These are phyloP conservation scores for Xylariaceae sp. DNA, from an alignment of 2,329 filamentous ascomycete species.

Conservation along the genomic window DNA sequence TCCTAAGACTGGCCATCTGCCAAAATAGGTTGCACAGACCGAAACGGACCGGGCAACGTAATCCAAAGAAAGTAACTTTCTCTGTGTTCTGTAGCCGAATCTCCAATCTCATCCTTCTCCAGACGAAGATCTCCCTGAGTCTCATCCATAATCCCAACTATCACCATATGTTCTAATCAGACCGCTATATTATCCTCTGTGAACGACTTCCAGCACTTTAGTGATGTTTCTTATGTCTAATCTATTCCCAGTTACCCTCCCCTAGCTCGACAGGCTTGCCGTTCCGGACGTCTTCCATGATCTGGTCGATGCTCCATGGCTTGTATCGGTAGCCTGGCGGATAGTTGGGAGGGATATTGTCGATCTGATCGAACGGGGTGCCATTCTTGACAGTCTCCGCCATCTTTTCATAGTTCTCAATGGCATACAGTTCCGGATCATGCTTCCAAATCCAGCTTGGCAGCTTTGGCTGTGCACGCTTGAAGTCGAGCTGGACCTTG, in stretches of 20 bases:
- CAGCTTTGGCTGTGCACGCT: conserved; percentile 33
- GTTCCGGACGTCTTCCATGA: conserved; percentile 35
- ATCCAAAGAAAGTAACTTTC: too few species aligned
- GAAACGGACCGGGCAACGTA: not conserved
- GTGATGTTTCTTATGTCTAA: not conserved
- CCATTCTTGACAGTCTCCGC: conserved; percentile 31
- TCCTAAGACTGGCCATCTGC: too few species aligned
- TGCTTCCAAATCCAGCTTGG: conserved; percentile 37
- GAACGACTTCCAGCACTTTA: not conserved
- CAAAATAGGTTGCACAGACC: not conserved
- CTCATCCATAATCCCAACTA: not conserved
- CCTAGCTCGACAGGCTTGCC: conserved; percentile 34
- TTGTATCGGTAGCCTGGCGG: conserved; percentile 34
- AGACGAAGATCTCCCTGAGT: not conserved
- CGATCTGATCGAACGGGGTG: conserved; percentile 28
- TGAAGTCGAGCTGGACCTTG: conserved; percentile 31
- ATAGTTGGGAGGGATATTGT: conserved; percentile 33
- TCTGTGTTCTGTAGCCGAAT: not conserved
- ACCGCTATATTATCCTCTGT: not conserved
- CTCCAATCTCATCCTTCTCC: not conserved
- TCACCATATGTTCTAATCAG: not conserved
- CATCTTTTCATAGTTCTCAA: conserved; percentile 34
- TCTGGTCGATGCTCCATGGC: conserved; percentile 39
- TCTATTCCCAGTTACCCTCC: conserved; percentile 29
- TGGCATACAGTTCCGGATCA: conserved; percentile 35